Percentiles rank a stretch among this genome's conserved stretches.
These are phyloP conservation scores for Neurospora crassa DNA, from an alignment of 2,329 filamentous ascomycete genomes.

Conservation along the genomic window DNA sequence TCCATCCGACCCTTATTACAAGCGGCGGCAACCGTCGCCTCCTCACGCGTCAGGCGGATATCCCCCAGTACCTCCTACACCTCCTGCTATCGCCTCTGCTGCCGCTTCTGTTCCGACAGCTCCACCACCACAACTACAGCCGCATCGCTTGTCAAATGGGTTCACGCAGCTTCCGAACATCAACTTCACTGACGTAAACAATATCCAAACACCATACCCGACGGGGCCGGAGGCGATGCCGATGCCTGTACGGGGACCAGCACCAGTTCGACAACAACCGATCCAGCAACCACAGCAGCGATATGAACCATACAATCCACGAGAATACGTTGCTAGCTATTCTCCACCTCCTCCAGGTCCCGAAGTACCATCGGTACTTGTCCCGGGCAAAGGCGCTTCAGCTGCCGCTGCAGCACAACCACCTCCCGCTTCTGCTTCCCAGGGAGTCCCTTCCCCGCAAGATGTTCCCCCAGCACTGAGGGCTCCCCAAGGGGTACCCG, in stretches of 20 bases:
- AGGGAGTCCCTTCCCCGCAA: not conserved
- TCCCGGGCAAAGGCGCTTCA: constrained; percentile 9
- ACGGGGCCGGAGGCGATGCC: not conserved
- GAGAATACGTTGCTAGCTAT: constrained; percentile 30
- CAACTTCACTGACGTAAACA: constrained; percentile 22
- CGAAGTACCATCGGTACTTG: constrained; percentile 15
- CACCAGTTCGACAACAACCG: not conserved
- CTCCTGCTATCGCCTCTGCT: constrained; percentile 2
- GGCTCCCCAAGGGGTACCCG: not conserved
- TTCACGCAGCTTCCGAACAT: constrained; percentile 30
- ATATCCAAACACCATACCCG: constrained; percentile 21
- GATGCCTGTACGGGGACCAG: not conserved
- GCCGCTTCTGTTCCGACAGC: not conserved
- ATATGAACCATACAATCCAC: constrained; percentile 29
- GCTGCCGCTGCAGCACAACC: constrained; percentile 11
- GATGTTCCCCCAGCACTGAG: not conserved
- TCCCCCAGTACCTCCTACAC: constrained; percentile 25
- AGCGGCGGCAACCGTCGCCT: constrained; percentile 32
- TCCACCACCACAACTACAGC: not conserved
- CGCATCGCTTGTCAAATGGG: constrained; percentile 13
- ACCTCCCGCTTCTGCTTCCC: not conserved
- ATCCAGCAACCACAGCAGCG: not conserved
- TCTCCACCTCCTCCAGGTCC: constrained; percentile 25
- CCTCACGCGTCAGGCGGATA: constrained; percentile 43
- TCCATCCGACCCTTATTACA: not conserved